phyloP scores from a whole-genome alignment of 148 eudicot species.

The Silene conica region DNA sequence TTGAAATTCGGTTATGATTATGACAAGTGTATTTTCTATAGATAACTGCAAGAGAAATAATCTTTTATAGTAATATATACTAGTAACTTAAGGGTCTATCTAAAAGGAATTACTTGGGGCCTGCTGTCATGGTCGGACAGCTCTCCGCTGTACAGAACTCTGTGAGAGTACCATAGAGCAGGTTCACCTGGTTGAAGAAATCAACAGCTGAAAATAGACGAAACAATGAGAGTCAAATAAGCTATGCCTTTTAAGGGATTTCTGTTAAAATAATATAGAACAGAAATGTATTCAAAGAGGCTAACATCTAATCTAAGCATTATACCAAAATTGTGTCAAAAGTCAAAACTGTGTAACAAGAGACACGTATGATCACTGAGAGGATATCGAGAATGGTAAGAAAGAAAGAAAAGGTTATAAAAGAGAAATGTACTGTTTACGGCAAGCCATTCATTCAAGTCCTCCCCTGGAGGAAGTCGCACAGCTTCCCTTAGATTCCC shows the following conservation, averaged over 20 bases:
- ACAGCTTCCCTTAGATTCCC: conserved; percentile 98
- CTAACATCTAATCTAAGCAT: background rate
- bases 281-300: background rate
- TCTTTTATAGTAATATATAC: background rate
- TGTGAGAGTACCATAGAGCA: conserved; percentile 92
- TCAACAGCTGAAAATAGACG: conserved; percentile 79
- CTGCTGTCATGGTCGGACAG: conserved; percentile 96
- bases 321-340: background rate
- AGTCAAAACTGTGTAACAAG: background rate
- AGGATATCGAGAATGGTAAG: background rate
- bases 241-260: background rate
- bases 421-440: conserved; percentile 63
- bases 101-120: conserved; percentile 74
- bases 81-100: background rate
- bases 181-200: conserved; percentile 98
- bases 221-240: conserved; percentile 25
- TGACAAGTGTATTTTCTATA: background rate
- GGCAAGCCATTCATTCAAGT: conserved; percentile 98
- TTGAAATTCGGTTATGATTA: background rate
- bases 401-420: conserved; percentile 26
- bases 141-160: conserved; percentile 93
- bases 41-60: background rate
- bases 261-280: background rate
- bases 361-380: conserved; percentile 10
- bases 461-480: conserved; percentile 97